Evolutionary conservation across 768 basidiomycete species (phyloP), one percentile per base, ranked within the genome.

Genomic region (Rhodocollybia butyracea): DNA sequence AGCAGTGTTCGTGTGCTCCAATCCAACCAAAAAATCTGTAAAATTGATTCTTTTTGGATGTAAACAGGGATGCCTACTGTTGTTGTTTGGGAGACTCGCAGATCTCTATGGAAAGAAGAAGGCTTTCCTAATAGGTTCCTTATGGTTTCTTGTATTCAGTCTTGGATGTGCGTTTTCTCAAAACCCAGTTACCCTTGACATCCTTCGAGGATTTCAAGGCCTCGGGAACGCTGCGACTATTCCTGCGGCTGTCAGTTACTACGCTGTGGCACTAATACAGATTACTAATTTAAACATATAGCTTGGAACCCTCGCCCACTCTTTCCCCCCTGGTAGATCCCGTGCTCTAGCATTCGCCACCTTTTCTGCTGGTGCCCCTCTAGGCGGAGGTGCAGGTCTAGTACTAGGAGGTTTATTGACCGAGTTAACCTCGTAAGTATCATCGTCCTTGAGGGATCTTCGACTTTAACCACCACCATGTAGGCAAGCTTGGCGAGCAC

Each of bases 331-430:
- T 0, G 72, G 71, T 1, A 73, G 73, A 12, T 77, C 84, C 0
- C 81, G 94, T 10, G 83, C 89, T 1, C 68, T 83, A 0, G 94
- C 91, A 0, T 96, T 95, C 59, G 82, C 94, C 0, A 84, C 86
- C 0, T 95, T 94, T 60, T 78, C 87, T 1, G 90, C 91, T 0
- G 94, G 94, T 26, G 90, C 88, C 0, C 92, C 94, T 0, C 64
- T 94, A 5, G 94, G 94, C 0, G 88, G 79, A 0, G 87, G 82
- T 0, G 70, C 93, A 13, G 92, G 94, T 1, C 76, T 76, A 29
- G 70, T 84, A 0, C 56, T 91, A 0, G 91, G 92, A 17, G 91
- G 89, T n/a, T 70, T 86, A 1, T 68, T 91, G 19, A 88, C 85
- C 0, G 79, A 91, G 61, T 68, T 70, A 12, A 73, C 80, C 21